Percentiles rank a stretch among this genome's conserved stretches.
phyloP scores from a whole-genome alignment of 768 basidiomycete species.

The Austroboletus eburneus region DNA sequence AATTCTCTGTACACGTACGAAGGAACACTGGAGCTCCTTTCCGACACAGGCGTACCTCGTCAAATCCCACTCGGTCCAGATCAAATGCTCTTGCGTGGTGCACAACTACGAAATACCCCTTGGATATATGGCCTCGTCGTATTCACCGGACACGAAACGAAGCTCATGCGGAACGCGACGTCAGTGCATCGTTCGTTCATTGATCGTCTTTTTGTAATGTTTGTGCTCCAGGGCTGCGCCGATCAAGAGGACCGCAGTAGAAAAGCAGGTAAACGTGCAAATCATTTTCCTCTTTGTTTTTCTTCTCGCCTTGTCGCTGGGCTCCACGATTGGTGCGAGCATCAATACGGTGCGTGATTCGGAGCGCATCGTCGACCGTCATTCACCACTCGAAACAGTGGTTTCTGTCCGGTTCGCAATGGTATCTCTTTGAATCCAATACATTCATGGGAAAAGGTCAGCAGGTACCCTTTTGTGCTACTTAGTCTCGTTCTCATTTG shows the following conservation, averaged over 20 bases:
- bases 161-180: slow-evolving; percentile 98
- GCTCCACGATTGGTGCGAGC: slow-evolving; percentile 88
- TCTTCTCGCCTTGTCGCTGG: slow-evolving; percentile 81
- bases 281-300: slow-evolving; percentile 93
- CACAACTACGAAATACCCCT: slow-evolving; percentile 92
- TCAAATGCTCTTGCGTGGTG: slow-evolving; percentile 89
- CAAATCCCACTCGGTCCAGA: slow-evolving; percentile 92
- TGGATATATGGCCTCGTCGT: slow-evolving; percentile 95
- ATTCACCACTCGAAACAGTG: slow-evolving; percentile 42
- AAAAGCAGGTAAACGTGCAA: slow-evolving; percentile 92
- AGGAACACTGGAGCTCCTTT: slow-evolving; percentile 65
- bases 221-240: slow-evolving; percentile 70
- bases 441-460: slow-evolving; percentile 62
- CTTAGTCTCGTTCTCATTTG: not conserved
- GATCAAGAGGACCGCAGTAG: slow-evolving; percentile 94
- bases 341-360: slow-evolving; percentile 61
- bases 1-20: slow-evolving; percentile 97
- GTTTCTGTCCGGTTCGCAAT: slow-evolving; percentile 83
- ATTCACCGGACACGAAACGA: slow-evolving; percentile 97
- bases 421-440: slow-evolving; percentile 77
- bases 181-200: slow-evolving; percentile 39
- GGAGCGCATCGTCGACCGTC: not conserved
- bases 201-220: not conserved
- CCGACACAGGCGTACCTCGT: slow-evolving; percentile 54
- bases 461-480: slow-evolving; percentile 15